Evolutionary conservation across 306 rosid species (phyloP), one percentile per base, ranked within the genome.

Genomic region (Boehmeria nivea): DNA sequence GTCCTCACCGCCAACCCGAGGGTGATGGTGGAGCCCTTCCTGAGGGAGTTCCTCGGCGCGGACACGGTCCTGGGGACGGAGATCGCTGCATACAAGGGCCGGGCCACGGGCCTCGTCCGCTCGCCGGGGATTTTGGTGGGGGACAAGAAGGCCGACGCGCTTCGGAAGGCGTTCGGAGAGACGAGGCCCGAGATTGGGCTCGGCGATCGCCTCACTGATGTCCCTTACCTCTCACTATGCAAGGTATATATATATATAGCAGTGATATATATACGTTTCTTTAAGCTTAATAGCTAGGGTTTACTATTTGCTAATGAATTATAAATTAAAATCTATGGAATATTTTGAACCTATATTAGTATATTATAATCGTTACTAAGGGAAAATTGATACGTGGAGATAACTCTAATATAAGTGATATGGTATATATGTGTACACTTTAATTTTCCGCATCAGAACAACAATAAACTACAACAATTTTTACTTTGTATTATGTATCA

Each of bases 21-120:
- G 72, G 57, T 89, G 5, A 89, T 83, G 95, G 97, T 86, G 66
- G 95, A 89, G 7, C 66, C 87, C 0, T 89, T 89, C 47, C 25
- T 83, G 63, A 89, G 79, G 69, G 87, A 86, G 1, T 83, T 70
- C 21, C 20, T 83, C 50, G 94, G 95, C 7, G 84, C 81, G 15
- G 95, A 89, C 44, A 4, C 64, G 45, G 89, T 86, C 36, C 21
- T 86, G 54, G 97, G 95, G 10, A 89, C 89, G 2, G 94, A 89
- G 51, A 59, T 83, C 15, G 80, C 18, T 1, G 68, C 31, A 4
- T 66, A 8, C 22, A 77, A 37, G 15, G 94, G 94, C 0, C 80
- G 91, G 57, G 95, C 95, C 0, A 89, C 94, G 1, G 97, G 97
- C 10, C 65, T 86, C 49, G 70, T 86, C 45, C 7, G 51, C 0